Base-by-base conservation (phyloP, 179 eudicot genomes). In the Silene coronaria region DNA sequence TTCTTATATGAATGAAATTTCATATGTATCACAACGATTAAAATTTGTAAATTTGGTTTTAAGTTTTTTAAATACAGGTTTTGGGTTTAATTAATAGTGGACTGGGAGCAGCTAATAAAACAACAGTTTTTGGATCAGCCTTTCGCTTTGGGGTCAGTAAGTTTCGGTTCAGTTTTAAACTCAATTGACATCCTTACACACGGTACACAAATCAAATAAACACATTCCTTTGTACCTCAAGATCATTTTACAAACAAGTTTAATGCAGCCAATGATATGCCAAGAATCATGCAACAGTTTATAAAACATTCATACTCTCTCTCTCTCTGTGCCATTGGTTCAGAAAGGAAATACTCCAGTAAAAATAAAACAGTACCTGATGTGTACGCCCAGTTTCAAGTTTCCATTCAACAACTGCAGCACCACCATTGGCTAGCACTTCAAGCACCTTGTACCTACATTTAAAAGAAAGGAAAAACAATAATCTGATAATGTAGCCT, bases 351-450 rank as follows among this genome's bases (percentile, higher is more conserved):
- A 22, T 26, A 34, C 19, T 62, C 55, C 46, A 72, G 65, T 57
- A 71, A 13, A 70, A 67, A 34, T 6, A 58, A 66, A 70, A 48
- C 48, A 62, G 71, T 74, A 92, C 98, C 98, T 94, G 97, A 89
- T 94, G 98, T 71, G 98, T 93, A 67, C 98, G 93, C n/a, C 98
- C 98, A 64, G 98, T 93, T 83, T 92, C 98, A 22, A 94, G 78
- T 76, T 88, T 90, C 98, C 98, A 94, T 70, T 92, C 97, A 72
- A 94, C 94, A 72, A 94, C 84, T 67, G 98, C 97, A 75, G 90
- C 91, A 58, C 94, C 96, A 79, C 97, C 98, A 75, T 89, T 86
- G 79, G 88, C 96, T 77, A 91, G 87, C 72, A 87, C 84, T 85
- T 94, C 97, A 12, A 88, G 84, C 73, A 92, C 90, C 84, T 81